Base-by-base conservation (phyloP, 306 rosid species). In the Trifolium subterraneum region DNA sequence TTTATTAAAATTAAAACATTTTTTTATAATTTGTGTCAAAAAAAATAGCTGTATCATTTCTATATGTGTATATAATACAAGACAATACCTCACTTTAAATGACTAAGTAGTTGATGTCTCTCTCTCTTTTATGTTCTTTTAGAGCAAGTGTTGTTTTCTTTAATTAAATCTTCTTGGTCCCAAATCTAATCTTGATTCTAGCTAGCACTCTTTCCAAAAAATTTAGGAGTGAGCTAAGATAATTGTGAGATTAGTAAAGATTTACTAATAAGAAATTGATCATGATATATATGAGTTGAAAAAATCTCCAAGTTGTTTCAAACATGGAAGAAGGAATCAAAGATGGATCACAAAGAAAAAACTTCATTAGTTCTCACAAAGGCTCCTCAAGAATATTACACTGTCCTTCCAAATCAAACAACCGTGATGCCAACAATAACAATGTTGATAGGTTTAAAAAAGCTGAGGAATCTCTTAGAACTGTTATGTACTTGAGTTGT, bases 401-500 rank as follows among this genome's bases (percentile, higher is more conserved):
- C 38, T 48, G 14, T 36, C 12, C 42, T 20, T 72, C 74, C 19
- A 79, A 73, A 68, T 44, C 67, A 41, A 45, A 52, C 20, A 79
- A 1, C 19, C 11, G 11, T 76, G 2, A 51, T 64, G n/a, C 65
- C 22, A 35, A 69, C 44, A 41, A 51, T 15, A 66, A 51, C 66
- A 68, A 38, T 74, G 78, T 59, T 74, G 86, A 79, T 25, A 78
- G 81, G 36, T 22, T 75, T 31, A 87, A 81, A 51, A 80, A 78
- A 38, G 72, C 95, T 11, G 95, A 89, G 38, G 95, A 91, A 47
- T 86, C 95, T 31, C 67, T 87, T 6, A 86, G 88, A 68, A 87
- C 76, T 0, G 90, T 88, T 31, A 87, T 89, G 92, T 91, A 89
- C 78, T 79, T 87, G 64, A 88, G 92, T 65, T 86, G 88, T 50